These are phyloP conservation scores for Podosphaera xanthii DNA, from an alignment of 2,329 filamentous ascomycete species.

Conservation along the genomic window DNA sequence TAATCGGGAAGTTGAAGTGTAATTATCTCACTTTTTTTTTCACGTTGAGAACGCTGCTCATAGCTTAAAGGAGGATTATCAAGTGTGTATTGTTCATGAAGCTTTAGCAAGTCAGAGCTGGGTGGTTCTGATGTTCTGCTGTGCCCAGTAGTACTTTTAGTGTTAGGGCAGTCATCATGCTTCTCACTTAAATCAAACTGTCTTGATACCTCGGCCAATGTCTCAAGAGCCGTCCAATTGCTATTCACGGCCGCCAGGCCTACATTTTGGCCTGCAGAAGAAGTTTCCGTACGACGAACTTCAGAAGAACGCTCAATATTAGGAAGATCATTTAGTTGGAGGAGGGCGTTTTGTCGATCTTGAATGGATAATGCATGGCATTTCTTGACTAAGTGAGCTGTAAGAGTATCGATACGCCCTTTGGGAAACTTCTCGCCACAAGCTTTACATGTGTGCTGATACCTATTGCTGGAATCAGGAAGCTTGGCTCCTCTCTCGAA, in stretches of 20 bases:
- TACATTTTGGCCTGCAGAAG: conserved; percentile 10
- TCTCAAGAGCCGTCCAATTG: conserved; percentile 62
- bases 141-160: conserved; percentile 18
- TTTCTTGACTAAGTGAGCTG: conserved; percentile 63
- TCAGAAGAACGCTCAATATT: conserved; percentile 21
- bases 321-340: conserved; percentile 48
- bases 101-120: conserved; percentile 20
- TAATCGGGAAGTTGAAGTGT: not conserved
- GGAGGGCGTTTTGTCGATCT: conserved; percentile 52
- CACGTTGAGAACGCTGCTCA: conserved; percentile 19
- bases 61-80: conserved; percentile 31
- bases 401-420: conserved; percentile 64
- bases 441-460: conserved; percentile 72
- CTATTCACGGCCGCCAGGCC: conserved; percentile 26
- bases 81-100: conserved; percentile 35
- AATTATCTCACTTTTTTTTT: conserved; percentile 19
- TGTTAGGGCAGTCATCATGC: conserved; percentile 28
- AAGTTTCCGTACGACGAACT: conserved; percentile 15
- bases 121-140: conserved; percentile 8
- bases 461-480: conserved; percentile 73
- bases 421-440: conserved; percentile 82
- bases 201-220: conserved; percentile 68
- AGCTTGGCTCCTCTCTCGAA: conserved; percentile 74
- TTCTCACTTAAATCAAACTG: conserved; percentile 48
- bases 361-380: conserved; percentile 56